Evolutionary conservation across 108 stramenopile genomes (phyloP), one percentile per base, ranked within the genome.

Genomic region (Stephanodiscus minutulus): DNA sequence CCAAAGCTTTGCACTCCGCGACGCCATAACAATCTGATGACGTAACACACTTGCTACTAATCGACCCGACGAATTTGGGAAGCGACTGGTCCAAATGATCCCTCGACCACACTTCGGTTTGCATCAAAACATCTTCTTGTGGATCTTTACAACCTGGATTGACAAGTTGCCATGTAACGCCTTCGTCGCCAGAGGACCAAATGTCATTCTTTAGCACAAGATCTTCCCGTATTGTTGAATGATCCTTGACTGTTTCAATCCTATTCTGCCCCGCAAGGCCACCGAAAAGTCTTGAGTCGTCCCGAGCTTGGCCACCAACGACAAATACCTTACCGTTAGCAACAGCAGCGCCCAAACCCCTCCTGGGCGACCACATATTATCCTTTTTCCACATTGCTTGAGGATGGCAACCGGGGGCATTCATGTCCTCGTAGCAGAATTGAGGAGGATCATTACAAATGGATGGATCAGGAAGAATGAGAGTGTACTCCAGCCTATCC

Each of bases 301-400:
- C 91, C 25, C 88, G 80, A n/a, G 89, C 88, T 9, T 87, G 75
- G 41, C 93, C 91, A 17, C 91, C 89, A 64, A 92, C 61, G 28
- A 94, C 87, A 64, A 79, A 77, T 25, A 94, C 68, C 27, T 82
- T 83, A 10, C 64, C 66, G 52, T 65, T 71, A 29, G 82, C 60
- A 62, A 81, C 77, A 44, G 83, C 82, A 33, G 87, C 85, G 10
- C 79, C 85, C 24, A 81, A 83, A 33, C 84, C 78, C 18, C 87
- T 58, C 22, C 90, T 81, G 5, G 90, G 89, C 7, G 86, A 86
- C 91, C 91, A 92, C 90, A 88, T 88, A 67, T 87, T 89, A 37
- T 86, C 85, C 18, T 70, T 77, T 49, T 84, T 84, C 74, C 76
- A 82, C 31, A 82, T 46, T 15, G 64, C 80, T 58, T 69, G 72